phyloP scores from a whole-genome alignment of 768 basidiomycete genomes.

The Tephrocybe sp. region DNA sequence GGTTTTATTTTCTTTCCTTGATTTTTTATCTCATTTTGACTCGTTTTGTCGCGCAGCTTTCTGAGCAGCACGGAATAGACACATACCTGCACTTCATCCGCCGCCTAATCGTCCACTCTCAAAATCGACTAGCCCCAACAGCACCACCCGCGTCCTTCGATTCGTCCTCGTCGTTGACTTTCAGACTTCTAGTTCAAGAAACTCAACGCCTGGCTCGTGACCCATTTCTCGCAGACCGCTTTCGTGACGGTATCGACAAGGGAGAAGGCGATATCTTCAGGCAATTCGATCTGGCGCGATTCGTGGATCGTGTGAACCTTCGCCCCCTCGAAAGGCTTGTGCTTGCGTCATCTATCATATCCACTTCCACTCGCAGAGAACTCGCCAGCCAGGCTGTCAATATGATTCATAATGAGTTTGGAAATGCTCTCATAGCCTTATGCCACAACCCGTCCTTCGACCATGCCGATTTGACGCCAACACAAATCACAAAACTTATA shows the following conservation, averaged over 20 bases:
- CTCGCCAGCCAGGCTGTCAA: slow-evolving; percentile 61
- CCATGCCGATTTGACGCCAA: slow-evolving; percentile 71
- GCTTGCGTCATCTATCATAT: slow-evolving; percentile 70
- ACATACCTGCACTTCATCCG: slow-evolving; percentile 98
- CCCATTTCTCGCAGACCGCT: slow-evolving; percentile 86
- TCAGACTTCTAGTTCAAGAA: slow-evolving; percentile 85
- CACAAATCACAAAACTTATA: slow-evolving; percentile 76
- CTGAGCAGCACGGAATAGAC: slow-evolving; percentile 95
- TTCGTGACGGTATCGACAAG: slow-evolving; percentile 86
- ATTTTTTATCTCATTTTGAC: slow-evolving; percentile 12
- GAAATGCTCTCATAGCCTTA: slow-evolving; percentile 70
- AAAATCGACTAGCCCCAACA: slow-evolving; percentile 60
- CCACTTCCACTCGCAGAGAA: slow-evolving; percentile 54
- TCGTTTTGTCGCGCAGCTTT: slow-evolving; percentile 56
- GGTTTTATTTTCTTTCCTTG: slow-evolving; percentile 13
- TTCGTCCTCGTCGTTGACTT: slow-evolving; percentile 74
- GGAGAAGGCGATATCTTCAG: slow-evolving; percentile 83
- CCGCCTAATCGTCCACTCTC: slow-evolving; percentile 88
- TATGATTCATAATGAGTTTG: slow-evolving; percentile 76
- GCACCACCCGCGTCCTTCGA: slow-evolving; percentile 66
- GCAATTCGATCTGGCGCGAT: slow-evolving; percentile 80
- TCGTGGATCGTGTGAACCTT: slow-evolving; percentile 78
- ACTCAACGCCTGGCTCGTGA: slow-evolving; percentile 86
- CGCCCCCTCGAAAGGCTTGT: slow-evolving; percentile 78
- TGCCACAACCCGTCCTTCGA: slow-evolving; percentile 83